Evolutionary conservation across 768 basidiomycete genomes (phyloP).

Genomic region (Tylopilus balloui): DNA sequence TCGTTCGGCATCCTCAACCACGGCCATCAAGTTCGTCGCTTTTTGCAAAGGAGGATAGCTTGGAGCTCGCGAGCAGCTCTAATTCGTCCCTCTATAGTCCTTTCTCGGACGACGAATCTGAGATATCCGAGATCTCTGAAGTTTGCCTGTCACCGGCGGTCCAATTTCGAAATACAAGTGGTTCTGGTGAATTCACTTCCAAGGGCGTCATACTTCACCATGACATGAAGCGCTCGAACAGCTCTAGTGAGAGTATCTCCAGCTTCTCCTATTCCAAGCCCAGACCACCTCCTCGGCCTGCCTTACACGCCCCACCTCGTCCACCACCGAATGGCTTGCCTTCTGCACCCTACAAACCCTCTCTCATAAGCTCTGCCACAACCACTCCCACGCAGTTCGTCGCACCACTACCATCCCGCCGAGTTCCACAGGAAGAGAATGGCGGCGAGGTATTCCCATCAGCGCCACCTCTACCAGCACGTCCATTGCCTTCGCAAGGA

Average conservation of each 20-base stretch:
- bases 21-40: constrained; percentile 14
- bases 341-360: background rate
- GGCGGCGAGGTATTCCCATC: background rate
- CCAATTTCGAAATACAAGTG: constrained; percentile 6
- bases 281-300: constrained; percentile 22
- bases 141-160: constrained; percentile 7
- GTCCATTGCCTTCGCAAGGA: constrained; percentile 19
- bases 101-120: constrained; percentile 31
- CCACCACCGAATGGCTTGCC: constrained; percentile 13
- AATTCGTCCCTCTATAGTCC: constrained; percentile 25
- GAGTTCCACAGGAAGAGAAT: constrained; percentile 9
- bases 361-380: background rate
- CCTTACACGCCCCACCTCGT: constrained; percentile 14
- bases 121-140: constrained; percentile 23
- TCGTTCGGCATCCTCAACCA: constrained; percentile 19
- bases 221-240: constrained; percentile 16
- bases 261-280: constrained; percentile 14
- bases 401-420: constrained; percentile 38
- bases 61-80: constrained; percentile 19
- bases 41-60: constrained; percentile 19
- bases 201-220: constrained; percentile 1
- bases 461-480: constrained; percentile 36
- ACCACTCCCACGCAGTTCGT: constrained; percentile 18
- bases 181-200: constrained; percentile 2
- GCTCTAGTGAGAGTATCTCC: constrained; percentile 21